Base-by-base conservation (phyloP, 192 early-diverging fungal species). In the Coemansia furcata region DNA sequence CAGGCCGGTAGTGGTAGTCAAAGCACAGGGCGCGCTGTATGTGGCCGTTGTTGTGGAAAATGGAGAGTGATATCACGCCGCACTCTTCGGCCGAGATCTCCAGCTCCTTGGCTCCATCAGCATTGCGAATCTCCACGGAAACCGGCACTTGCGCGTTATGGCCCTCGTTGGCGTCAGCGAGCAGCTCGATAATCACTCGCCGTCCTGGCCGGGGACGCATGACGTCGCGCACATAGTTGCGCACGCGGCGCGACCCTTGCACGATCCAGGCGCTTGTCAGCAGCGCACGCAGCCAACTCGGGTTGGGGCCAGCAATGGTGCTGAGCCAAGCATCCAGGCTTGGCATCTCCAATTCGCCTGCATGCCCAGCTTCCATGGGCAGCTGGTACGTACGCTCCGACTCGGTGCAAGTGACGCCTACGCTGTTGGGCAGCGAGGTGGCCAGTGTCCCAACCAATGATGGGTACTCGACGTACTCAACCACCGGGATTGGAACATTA, bases 261-360 rank as follows among this genome's bases (percentile, higher is more conserved):
- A 95, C 90, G 44, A 95, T 87, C 43, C 87, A 79, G 11, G 87
- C 77, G 29, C 88, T 76, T 0, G 89, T 91, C 47, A 98, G 74
- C 33, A 95, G 70, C 1, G 93, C 92, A n/a, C 88, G 88, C 36
- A 96, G 84, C 96, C 96, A 98, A 33, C 85, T 88, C 63, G 85
- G 85, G 6, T 83, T 70, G 4, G 81, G 68, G 3, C 92, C 92
- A 32, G 89, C 85, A 15, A 95, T 80, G 32, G 77, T 78, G 30
- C 88, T 82, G 29, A 90, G 69, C 89, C 89, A 95, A 10, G 85
- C 86, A 50, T 32, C 19, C 11, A 36, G 14, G 7, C 33, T 46
- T 0, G 77, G 72, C 38, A 74, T 32, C 17, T 6, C 23, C 3
- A 9, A 21, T 0, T 44, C 43, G 5, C 17, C n/a, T 17, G 6